Base-by-base conservation (phyloP, 305 asterid genomes). In the Rubia balearica region DNA sequence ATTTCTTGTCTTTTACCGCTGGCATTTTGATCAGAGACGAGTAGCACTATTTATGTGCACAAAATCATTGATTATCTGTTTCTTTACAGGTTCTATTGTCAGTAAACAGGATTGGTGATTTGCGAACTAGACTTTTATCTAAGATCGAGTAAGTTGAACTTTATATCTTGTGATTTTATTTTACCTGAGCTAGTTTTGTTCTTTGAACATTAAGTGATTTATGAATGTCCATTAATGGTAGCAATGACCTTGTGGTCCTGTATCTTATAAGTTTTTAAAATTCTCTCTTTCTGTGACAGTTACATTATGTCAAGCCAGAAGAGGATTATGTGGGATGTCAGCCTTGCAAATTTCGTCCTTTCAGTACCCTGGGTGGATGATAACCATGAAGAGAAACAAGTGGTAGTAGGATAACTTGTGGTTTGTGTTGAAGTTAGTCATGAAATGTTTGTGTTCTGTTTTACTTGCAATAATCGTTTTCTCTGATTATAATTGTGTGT, bases 291-390 rank as follows among this genome's bases (percentile, higher is more conserved):
- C 61, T 80, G 76, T 80, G 73, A 83, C 95, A 94, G 99, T 56
- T 88, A 82, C 70, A 75, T 87, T 74, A 76, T 94, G 73, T 91
- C 97, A 74, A 83, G 78, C 74, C 91, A 86, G 74, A 85, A 83
- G 85, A 89, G 79, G 88, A 76, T 80, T 65, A 76, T 75, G 74
- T 91, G 95, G 97, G 95, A 89, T 83, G 80, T 87, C 72, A 83
- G 72, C 75, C 74, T 88, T 74, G 73, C 71, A 59, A 79, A 76
- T 77, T 69, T 78, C 71, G 71, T 83, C 76, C 62, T 94, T 69
- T 77, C 73, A 51, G 71, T 89, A 71, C 98, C 95, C 66, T 81
- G 84, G 79, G 81, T 77, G 76, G 71, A 72, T 71, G 77, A 79
- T 60, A 61, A 84, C 64, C 75, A 65, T 71, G 85, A 81, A 77